Evolutionary conservation across 2,329 filamentous ascomycete species (phyloP).

Genomic region (Aquanectria penicillioides): DNA sequence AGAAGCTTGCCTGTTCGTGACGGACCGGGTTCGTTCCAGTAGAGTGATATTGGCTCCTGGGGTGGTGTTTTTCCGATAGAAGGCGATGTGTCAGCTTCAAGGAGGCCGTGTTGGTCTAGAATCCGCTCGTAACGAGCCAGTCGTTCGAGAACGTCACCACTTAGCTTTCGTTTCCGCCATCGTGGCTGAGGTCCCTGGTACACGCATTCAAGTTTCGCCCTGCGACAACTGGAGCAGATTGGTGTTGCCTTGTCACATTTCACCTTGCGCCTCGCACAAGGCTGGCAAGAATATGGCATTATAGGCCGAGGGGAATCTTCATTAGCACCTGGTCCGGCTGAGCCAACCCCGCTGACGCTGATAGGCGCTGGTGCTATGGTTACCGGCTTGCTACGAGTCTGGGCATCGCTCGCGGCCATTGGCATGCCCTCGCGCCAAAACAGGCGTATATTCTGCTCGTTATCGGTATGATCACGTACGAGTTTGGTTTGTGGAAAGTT

Average conservation of each 20-base stretch:
- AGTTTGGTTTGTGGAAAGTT: too few relatives aligned
- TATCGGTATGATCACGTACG: too few relatives aligned
- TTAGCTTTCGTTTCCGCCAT: slow-evolving; percentile 49
- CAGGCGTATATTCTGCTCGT: too few relatives aligned
- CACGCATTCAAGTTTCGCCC: slow-evolving; percentile 46
- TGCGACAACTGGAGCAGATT: slow-evolving; percentile 39
- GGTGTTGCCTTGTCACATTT: slow-evolving; percentile 41
- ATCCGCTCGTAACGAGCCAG: slow-evolving; percentile 53
- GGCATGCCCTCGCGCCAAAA: too few relatives aligned
- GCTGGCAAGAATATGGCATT: slow-evolving; percentile 42
- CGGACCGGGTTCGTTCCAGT: background rate
- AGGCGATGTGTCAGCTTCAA: slow-evolving; percentile 20
- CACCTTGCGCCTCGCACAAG: slow-evolving; percentile 43
- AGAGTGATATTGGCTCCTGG: background rate
- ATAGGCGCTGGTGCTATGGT: slow-evolving; percentile 25
- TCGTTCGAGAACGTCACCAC: slow-evolving; percentile 45
- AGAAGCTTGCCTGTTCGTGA: slow-evolving; percentile 32
- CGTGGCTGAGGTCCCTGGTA: slow-evolving; percentile 53
- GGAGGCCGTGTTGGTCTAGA: slow-evolving; percentile 47
- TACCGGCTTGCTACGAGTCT: background rate
- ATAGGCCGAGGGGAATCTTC: background rate
- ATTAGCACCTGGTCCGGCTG: background rate
- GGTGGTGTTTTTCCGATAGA: background rate
- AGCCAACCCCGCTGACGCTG: background rate
- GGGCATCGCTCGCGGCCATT: background rate